Conservation (phyloP, 768 basidiomycete genomes). For the Daedaleopsis sinensis region DNA sequence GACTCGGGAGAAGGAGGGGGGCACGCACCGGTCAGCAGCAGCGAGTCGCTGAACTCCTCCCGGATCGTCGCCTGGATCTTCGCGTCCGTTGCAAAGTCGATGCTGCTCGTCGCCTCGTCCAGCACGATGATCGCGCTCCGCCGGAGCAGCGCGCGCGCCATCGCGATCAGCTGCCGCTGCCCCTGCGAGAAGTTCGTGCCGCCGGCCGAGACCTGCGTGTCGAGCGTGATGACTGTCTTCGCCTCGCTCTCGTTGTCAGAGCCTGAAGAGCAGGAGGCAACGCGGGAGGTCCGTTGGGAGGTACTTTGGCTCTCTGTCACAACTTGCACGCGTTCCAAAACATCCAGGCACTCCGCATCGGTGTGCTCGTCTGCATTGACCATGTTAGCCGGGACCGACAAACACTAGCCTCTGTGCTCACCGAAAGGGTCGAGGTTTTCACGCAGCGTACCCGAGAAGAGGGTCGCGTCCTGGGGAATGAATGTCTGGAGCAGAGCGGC, state of each 20-base stretch:
- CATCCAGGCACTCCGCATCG: constrained; percentile 80
- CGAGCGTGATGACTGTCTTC: constrained; percentile 63
- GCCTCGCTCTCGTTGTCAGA: constrained; percentile 57
- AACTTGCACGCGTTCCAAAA: constrained; percentile 81
- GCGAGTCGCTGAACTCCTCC: constrained; percentile 77
- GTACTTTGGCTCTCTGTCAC: constrained; percentile 51
- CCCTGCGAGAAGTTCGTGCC: constrained; percentile 94
- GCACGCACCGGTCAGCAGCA: constrained; percentile 70
- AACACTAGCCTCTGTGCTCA: constrained; percentile 28
- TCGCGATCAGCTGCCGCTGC: constrained; percentile 84
- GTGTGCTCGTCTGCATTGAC: constrained; percentile 62
- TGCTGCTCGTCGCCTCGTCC: constrained; percentile 86
- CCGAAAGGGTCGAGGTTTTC: constrained; percentile 79
- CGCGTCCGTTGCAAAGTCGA: constrained; percentile 85
- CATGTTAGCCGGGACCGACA: neutral
- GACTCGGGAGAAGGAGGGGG: neutral
- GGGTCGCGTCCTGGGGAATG: constrained; percentile 75
- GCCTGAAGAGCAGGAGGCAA: constrained; percentile 49
- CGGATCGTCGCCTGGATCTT: constrained; percentile 90
- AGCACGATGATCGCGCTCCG: constrained; percentile 75
- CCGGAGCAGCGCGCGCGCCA: constrained; percentile 80
- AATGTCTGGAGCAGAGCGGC: constrained; percentile 54
- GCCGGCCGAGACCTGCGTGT: constrained; percentile 82
- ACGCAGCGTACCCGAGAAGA: constrained; percentile 80
- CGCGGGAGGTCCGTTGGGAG: constrained; percentile 54